Evolutionary conservation across 2,329 filamentous ascomycete genomes (phyloP), one percentile per base, ranked within the genome.

Genomic region (Phoma sp.): DNA sequence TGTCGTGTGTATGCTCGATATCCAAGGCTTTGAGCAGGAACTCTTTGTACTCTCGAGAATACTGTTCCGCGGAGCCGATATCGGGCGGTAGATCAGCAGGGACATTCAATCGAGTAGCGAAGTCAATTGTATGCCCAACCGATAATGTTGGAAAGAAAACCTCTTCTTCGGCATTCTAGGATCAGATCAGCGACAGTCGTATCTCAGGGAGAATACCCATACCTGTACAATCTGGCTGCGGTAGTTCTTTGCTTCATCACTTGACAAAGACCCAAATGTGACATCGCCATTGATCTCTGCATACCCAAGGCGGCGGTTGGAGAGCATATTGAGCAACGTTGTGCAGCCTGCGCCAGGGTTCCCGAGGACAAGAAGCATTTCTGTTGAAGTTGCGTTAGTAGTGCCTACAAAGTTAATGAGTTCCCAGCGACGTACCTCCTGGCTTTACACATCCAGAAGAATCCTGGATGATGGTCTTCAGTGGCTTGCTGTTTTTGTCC

Each of bases 61-160:
- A 50, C 29, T 50, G 9, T 15, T 43, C 4, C 17, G 35, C 31
- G 19, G 25, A 77, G 8, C 9, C 12, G 73, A 4, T 80, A 77
- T 2, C 80, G 79, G 80, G 0, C 79, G 82, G 81, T 0, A 82
- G 67, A 9, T 78, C 63, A 51, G 76, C 78, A 0, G 84, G 83
- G 1, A 85, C 70, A 67, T 87, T 88, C 60, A 86, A 75, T 1
- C 79, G 77, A 0, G 85, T 84, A 0, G 80, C 81, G 58, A 83
- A 83, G 50, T 82, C 78, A 88, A 39, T 91, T 86, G 83, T 96
- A 89, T 95, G 89, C 55, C 89, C 88, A 2, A 96, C 92, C 0
- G 91, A 92, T 22, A 96, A 79, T 0, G 90, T 92, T 0, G 92
- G 84, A 62, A 91, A 87, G 65, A 81, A 81, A 6, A 92, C 80